Percentiles rank a stretch among this genome's conserved stretches.
Conservation (phyloP, 2,329 filamentous ascomycete genomes). For the Calonectria hawksworthii region DNA sequence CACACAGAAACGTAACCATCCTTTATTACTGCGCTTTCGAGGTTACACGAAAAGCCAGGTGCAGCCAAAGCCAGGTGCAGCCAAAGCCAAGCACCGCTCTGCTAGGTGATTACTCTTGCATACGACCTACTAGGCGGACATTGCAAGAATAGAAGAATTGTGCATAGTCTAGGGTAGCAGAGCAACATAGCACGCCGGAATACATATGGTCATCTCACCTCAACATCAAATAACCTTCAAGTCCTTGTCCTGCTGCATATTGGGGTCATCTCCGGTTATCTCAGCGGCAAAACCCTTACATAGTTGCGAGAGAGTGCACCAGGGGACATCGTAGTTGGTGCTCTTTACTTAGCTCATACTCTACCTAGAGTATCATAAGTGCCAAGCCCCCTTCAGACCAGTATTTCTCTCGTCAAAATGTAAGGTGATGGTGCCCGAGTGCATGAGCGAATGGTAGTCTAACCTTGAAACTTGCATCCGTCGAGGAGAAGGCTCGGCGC, state of each 20-base stretch:
- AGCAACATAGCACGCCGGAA: not conserved
- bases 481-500: not conserved
- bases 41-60: not conserved
- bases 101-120: not conserved
- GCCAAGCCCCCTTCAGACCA: not conserved
- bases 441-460: not conserved
- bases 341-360: not conserved
- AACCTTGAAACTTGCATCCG: not conserved
- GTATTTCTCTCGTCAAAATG: too few species aligned
- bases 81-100: not conserved
- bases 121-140: not conserved
- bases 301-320: too few species aligned
- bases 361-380: not conserved
- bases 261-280: too few species aligned
- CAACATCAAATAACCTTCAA: too few species aligned
- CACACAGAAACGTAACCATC: not conserved
- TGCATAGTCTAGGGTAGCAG: too few species aligned
- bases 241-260: too few species aligned
- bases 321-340: too few species aligned
- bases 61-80: not conserved
- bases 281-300: too few species aligned
- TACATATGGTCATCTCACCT: too few species aligned
- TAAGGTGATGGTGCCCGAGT: not conserved
- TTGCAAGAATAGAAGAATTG: not conserved
- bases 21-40: not conserved